These are phyloP conservation scores for Ceratocystis lukuohia DNA, from an alignment of 2,329 filamentous ascomycete species.

Conservation along the genomic window DNA sequence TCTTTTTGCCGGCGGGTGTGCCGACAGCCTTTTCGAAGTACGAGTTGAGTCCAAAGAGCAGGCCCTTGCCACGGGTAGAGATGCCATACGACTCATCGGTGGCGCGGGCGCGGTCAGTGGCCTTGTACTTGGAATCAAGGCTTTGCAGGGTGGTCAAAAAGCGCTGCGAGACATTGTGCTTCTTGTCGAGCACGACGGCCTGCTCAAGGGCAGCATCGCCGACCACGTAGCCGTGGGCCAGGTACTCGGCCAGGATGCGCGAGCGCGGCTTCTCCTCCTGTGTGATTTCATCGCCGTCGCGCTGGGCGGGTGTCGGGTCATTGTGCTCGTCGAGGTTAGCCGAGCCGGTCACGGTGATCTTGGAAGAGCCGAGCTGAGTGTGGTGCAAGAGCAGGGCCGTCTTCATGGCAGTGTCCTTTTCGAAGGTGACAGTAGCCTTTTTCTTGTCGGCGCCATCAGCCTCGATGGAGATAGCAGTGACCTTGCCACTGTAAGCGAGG, in stretches of 20 bases:
- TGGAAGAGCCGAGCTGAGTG: slow-evolving; percentile 78
- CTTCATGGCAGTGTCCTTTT: slow-evolving; percentile 93
- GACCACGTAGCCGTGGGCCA: slow-evolving; percentile 84
- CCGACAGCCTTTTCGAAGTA: slow-evolving; percentile 92
- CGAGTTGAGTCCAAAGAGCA: slow-evolving; percentile 54
- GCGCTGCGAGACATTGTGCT: slow-evolving; percentile 69
- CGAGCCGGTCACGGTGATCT: slow-evolving; percentile 63
- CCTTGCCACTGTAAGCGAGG: slow-evolving; percentile 59
- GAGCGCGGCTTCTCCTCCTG: slow-evolving; percentile 96
- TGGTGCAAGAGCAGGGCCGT: slow-evolving; percentile 94
- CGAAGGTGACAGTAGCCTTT: slow-evolving; percentile 84
- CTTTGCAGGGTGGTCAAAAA: slow-evolving; percentile 65
- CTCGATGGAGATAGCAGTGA: slow-evolving; percentile 66
- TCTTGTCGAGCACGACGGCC: slow-evolving; percentile 76
- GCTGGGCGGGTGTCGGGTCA: slow-evolving; percentile 28
- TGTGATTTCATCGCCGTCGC: slow-evolving; percentile 50
- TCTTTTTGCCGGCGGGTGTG: slow-evolving; percentile 76
- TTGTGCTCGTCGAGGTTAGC: slow-evolving; percentile 47
- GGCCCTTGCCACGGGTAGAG: slow-evolving; percentile 52
- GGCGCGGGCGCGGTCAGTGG: slow-evolving; percentile 70
- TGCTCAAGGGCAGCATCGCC: slow-evolving; percentile 61
- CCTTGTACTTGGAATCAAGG: slow-evolving; percentile 78
- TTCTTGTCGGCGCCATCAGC: slow-evolving; percentile 49
- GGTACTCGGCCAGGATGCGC: slow-evolving; percentile 89
- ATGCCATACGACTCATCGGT: slow-evolving; percentile 79